Percentiles rank a stretch among this genome's conserved stretches.
Evolutionary conservation across 108 stramenopile species (phyloP).

Genomic region (Cyclostephanos tholiformis): DNA sequence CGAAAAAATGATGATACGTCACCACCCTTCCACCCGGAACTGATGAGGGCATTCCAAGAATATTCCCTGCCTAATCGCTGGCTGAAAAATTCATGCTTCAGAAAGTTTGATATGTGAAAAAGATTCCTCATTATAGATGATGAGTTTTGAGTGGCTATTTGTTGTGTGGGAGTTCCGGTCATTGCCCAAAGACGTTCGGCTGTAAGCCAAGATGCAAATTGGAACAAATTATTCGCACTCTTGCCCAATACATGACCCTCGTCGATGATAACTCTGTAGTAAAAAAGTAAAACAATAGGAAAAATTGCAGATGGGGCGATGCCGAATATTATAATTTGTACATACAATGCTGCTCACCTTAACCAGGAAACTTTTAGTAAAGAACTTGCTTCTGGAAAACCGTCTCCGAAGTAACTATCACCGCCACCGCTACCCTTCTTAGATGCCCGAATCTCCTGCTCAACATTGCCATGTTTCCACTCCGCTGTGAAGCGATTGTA

Average conservation of each 20-base stretch:
- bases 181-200: slow-evolving; percentile 79
- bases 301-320: neutral
- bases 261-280: slow-evolving; percentile 63
- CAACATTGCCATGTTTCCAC: slow-evolving; percentile 80
- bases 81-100: slow-evolving; percentile 76
- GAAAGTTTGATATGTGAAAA: slow-evolving; percentile 60
- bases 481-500: slow-evolving; percentile 70
- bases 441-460: slow-evolving; percentile 61
- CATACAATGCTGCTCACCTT: neutral
- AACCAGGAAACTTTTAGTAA: slow-evolving; percentile 81
- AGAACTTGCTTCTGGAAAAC: slow-evolving; percentile 52
- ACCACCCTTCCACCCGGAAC: slow-evolving; percentile 59
- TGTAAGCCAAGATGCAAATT: slow-evolving; percentile 77
- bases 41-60: slow-evolving; percentile 61
- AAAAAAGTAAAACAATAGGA: neutral
- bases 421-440: slow-evolving; percentile 23
- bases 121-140: slow-evolving; percentile 62
- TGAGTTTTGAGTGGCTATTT: slow-evolving; percentile 54
- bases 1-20: slow-evolving; percentile 64
- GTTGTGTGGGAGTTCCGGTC: slow-evolving; percentile 88
- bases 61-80: slow-evolving; percentile 54
- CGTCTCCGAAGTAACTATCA: slow-evolving; percentile 25
- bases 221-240: slow-evolving; percentile 64
- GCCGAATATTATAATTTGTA: neutral
- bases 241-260: slow-evolving; percentile 88